phyloP scores from a whole-genome alignment of 306 rosid species.

The Lathyrus oleraceus region DNA sequence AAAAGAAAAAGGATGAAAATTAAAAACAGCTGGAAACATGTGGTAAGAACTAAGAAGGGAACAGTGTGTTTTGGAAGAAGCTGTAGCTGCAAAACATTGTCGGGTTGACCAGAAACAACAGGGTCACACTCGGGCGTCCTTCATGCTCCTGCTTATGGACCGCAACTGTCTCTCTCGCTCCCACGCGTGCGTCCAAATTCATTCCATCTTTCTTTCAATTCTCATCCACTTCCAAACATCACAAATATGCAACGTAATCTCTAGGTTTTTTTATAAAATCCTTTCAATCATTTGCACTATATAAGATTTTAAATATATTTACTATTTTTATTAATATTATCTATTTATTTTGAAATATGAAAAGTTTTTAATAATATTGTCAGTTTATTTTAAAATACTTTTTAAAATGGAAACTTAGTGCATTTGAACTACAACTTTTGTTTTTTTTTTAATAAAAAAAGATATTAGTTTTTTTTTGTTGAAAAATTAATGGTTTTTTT shows the following conservation, averaged over 20 bases:
- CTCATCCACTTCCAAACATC: background rate
- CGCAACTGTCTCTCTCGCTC: constrained; percentile 34
- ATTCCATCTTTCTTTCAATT: constrained; percentile 28
- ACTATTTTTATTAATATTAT: too few species aligned
- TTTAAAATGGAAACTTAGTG: too few species aligned
- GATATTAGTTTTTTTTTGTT: too few species aligned
- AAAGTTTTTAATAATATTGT: too few species aligned
- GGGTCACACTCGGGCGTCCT: constrained; percentile 43
- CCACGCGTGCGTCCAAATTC: constrained; percentile 48
- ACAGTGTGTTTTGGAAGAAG: constrained; percentile 36
- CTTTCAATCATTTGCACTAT: too few species aligned
- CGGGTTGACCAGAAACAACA: constrained; percentile 85
- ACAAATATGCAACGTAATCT: background rate
- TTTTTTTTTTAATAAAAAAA: too few species aligned
- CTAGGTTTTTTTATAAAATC: too few species aligned
- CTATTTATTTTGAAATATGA: too few species aligned
- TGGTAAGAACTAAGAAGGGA: constrained; percentile 39
- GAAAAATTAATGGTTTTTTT: too few species aligned
- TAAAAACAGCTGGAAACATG: constrained; percentile 58
- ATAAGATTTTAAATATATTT: too few species aligned
- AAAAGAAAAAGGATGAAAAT: background rate
- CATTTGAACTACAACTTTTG: too few species aligned
- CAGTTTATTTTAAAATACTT: too few species aligned
- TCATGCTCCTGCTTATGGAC: constrained; percentile 42
- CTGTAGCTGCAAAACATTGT: constrained; percentile 42